Evolutionary conservation across 768 basidiomycete species (phyloP), one percentile per base, ranked within the genome.

Genomic region (Hemileccinum rubropunctum): DNA sequence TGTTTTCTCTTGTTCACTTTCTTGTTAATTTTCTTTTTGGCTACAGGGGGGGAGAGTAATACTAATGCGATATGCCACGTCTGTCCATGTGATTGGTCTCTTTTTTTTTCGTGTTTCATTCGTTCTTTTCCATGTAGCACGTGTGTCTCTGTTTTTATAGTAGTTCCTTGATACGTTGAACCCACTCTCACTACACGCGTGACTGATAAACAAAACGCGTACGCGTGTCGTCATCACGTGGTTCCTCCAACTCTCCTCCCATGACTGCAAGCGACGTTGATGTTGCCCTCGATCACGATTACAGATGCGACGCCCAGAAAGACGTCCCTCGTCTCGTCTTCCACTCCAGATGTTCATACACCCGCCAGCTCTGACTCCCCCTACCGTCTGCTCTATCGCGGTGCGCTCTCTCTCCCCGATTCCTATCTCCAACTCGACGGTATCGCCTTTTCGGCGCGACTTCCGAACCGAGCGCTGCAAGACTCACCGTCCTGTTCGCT

Each of bases 341-440:
- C 32, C 2, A 20, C 20, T 6, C 9, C 10, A n/a, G n/a, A n/a
- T n/a, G n/a, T n/a, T 14, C 20, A 5, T 20, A 27, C 44, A 12
- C 44, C 34, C 17, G 20, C 34, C 3, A 45, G 44, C 35, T 3
- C 26, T 17, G 52, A 60, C 34, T 37, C 42, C 2, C 43, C 37
- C 7, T 62, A 61, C 54, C 84, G 88, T 35, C 76, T 88, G 0
- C 77, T 91, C 21, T 91, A 88, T 60, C 83, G 88, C 44, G 88
- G 88, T 8, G 78, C 86, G 1, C 73, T 91, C 9, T 83, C 86
- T 2, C 65, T 90, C 0, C 84, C 86, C 6, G 88, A 88, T 58
- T 90, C 88, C 0, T 71, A 85, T 42, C 69, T 90, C 18, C 70
- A 77, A 3, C 79, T 91, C 30, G 88, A 91, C 58, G 88, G 88